Evolutionary conservation across 2,329 filamentous ascomycete species (phyloP), one percentile per base, ranked within the genome.

Genomic region (Myriosclerotinia duriaeana): DNA sequence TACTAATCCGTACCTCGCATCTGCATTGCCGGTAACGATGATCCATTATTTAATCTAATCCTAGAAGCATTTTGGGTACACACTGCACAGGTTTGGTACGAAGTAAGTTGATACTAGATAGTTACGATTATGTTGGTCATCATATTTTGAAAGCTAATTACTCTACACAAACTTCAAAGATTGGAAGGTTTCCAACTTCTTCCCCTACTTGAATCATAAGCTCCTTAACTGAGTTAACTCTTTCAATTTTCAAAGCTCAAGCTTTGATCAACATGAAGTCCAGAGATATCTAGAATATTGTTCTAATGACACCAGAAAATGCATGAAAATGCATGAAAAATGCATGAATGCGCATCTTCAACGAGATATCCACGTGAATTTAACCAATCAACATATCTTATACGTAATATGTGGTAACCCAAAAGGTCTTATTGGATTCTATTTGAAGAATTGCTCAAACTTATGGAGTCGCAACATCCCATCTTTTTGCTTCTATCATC

Each of bases 1-100:
- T 54, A 68, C 58, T 68, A 68, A 68, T 69, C 68, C 61, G 69
- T 71, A 71, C 69, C 68, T 71, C 68, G 64, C 69, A 69, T 61
- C 62, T 69, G 64, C 64, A 65, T 60, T 65, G 64, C 64, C 64
- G 64, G 64, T 53, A 42, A 42, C 22, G 64, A 69, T 66, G 63
- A 44, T 5, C 34, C 40, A 48, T 40, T 34, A n/a, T 48, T 26
- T 26, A 62, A 53, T 38, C 64, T n/a, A 60, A 61, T 53, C 68
- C 62, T 42, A 15, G 63, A 40, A 30, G 36, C 12, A 12, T 38
- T 15, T 65, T 64, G 68, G 55, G 36, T 53, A 62, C 22, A 55
- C n/a, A 36, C n/a, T 30, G 53, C 30, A 56, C 20, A 55, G 30
- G 36, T 8, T 40, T 12, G 7, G 38, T 8, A 40, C 11, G n/a